Conservation (phyloP, 2,329 filamentous ascomycete species). For the Beauveria medogensis region DNA sequence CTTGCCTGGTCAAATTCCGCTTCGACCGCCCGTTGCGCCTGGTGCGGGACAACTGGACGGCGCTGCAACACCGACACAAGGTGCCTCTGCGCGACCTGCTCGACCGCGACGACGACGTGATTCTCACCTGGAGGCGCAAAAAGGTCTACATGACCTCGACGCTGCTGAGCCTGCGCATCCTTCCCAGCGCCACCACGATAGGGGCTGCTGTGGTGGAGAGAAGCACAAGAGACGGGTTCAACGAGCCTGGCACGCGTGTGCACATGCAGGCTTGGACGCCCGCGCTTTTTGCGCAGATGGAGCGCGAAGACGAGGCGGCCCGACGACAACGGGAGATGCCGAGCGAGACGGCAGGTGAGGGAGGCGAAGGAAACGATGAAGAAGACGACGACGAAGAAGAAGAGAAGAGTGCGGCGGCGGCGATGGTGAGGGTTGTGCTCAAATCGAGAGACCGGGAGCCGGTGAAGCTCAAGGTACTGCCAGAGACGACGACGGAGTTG, state of each 20-base stretch:
- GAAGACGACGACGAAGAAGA: constrained; percentile 11
- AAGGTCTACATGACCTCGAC: constrained; percentile 71
- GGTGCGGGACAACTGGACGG: constrained; percentile 63
- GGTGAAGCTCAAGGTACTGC: constrained; percentile 42
- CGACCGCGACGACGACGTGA: constrained; percentile 45
- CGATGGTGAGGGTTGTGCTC: constrained; percentile 43
- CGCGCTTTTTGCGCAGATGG: constrained; percentile 45
- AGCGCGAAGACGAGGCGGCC: constrained; percentile 36
- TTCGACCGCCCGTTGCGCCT: constrained; percentile 59
- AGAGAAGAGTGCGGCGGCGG: constrained; percentile 20
- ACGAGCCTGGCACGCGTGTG: constrained; percentile 48
- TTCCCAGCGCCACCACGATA: constrained; percentile 32
- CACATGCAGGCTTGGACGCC: constrained; percentile 71
- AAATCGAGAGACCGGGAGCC: constrained; percentile 43
- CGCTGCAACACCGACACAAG: constrained; percentile 42
- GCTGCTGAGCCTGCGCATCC: constrained; percentile 58
- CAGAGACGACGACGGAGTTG: constrained; percentile 51
- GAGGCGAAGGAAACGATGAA: neutral
- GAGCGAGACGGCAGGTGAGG: constrained; percentile 25
- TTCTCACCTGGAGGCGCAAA: constrained; percentile 71
- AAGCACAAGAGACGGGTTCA: constrained; percentile 34
- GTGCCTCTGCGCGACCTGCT: constrained; percentile 20
- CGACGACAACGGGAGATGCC: constrained; percentile 33
- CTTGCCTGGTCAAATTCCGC: constrained; percentile 53
- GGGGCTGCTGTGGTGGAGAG: constrained; percentile 26